phyloP scores from a whole-genome alignment of 371 early-diverging fungal genomes.

The Syncephalastrum monosporum region DNA sequence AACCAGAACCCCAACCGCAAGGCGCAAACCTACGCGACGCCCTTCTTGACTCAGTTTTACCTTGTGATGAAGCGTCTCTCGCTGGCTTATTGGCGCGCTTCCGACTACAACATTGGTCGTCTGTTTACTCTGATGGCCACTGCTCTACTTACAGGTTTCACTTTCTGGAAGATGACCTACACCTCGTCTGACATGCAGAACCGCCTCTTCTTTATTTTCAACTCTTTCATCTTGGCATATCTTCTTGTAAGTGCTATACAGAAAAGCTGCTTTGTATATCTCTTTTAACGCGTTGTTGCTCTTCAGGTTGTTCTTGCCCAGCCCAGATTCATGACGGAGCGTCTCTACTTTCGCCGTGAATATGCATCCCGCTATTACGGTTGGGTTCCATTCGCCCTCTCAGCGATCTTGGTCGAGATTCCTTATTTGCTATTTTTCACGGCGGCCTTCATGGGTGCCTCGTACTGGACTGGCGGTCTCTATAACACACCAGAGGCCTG shows the following conservation, averaged over 20 bases:
- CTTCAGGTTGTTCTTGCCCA: conserved; percentile 23
- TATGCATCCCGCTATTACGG: conserved; percentile 65
- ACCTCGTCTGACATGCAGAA: conserved; percentile 58
- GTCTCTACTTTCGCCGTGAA: conserved; percentile 65
- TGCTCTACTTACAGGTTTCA: conserved; percentile 49
- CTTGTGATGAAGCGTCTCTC: conserved; percentile 52
- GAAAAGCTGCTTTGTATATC: too few species aligned
- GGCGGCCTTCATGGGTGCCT: conserved; percentile 49
- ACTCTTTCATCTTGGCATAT: conserved; percentile 54
- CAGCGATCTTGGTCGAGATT: conserved; percentile 49
- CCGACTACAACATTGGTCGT: conserved; percentile 59
- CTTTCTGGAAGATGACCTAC: conserved; percentile 55
- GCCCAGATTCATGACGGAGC: conserved; percentile 68
- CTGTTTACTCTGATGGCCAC: conserved; percentile 35
- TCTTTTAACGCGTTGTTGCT: background rate
- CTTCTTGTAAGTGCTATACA: conserved; percentile 16
- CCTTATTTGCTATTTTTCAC: conserved; percentile 50
- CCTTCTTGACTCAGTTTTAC: conserved; percentile 33
- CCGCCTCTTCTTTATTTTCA: conserved; percentile 65
- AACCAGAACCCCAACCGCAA: conserved; percentile 15
- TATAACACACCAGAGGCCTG: conserved; percentile 36
- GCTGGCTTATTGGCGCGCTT: conserved; percentile 53
- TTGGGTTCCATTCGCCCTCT: conserved; percentile 55
- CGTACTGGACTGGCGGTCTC: conserved; percentile 71
- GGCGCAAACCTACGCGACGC: conserved; percentile 30